Evolutionary conservation across 306 rosid genomes (phyloP), one percentile per base, ranked within the genome.

Genomic region (Crotalaria pallida): DNA sequence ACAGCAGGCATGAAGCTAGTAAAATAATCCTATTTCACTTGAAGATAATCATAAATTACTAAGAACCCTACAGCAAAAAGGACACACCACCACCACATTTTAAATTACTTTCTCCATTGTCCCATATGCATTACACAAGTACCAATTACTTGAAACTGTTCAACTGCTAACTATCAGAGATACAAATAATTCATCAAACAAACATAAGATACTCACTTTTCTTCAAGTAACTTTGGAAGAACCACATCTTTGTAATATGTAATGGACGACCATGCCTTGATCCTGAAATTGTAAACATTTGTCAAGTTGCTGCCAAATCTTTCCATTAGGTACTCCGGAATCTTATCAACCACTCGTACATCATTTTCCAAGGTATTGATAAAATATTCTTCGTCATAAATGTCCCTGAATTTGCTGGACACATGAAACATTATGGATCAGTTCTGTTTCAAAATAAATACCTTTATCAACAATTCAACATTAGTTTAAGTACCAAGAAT

Each of bases 191-290:
- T 65, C 61, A 58, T 24, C 67, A 40, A 59, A 24, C 45, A 31
- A 68, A 59, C 57, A 65, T 69, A 55, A 11, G 23, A 64, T 4
- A 80, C 96, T 88, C 84, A 94, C 99, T 79, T 80, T 83, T 94
- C 99, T 80, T 94, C 99, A 74, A 94, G 96, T 74, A 94, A 83
- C 83, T 83, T 86, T 31, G 99, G 99, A 62, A 91, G 97, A 31
- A 94, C 94, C 11, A 81, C 82, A 53, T 94, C 99, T 79, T 64
- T 79, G 73, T 94, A 94, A 75, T 88, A 91, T 51, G 82, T 80
- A 80, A 91, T 80, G 72, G 99, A 73, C 13, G 99, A 87, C 92
- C 96, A 89, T 38, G 99, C 99, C 82, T 94, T 94, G 73, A 94
- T 86, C 76, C 91, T 91, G 89, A 94, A 94, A 88, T 94, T 94